Evolutionary conservation across 176 grass and related monocot genomes (phyloP).

Genomic region (Tuctoria greenei): DNA sequence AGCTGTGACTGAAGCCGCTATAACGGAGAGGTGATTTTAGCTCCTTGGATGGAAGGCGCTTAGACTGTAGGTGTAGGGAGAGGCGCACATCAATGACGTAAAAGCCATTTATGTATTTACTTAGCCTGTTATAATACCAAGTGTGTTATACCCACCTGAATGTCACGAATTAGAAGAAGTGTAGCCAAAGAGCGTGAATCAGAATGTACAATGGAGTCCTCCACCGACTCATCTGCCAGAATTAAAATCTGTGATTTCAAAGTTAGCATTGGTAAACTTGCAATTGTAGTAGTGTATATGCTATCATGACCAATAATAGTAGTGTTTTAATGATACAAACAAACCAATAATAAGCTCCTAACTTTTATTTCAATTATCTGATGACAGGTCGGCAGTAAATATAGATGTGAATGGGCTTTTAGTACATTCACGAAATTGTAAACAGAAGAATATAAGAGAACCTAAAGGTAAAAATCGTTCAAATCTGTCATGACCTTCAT

Average conservation of each 20-base stretch:
- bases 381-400: neutral
- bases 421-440: conserved; percentile 2
- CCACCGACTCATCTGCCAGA: conserved; percentile 95
- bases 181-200: conserved; percentile 97
- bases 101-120: conserved; percentile 14
- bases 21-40: conserved; percentile 64
- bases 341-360: conserved; percentile 6
- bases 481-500: conserved; percentile 6
- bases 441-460: conserved; percentile 13
- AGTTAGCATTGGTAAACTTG: conserved; percentile 46
- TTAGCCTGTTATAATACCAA: neutral
- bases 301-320: neutral
- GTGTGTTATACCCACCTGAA: conserved; percentile 56
- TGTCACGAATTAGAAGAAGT: conserved; percentile 92
- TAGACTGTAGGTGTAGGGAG: conserved; percentile 75
- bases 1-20: conserved; percentile 62
- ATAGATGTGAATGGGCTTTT: neutral
- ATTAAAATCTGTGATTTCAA: conserved; percentile 95
- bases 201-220: conserved; percentile 96
- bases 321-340: conserved; percentile 6
- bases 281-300: neutral
- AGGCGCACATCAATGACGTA: conserved; percentile 29
- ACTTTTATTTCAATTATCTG: neutral
- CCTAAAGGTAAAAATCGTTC: neutral
- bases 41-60: conserved; percentile 83